A percentile compares a stretch with the other conserved stretches of the same genome.
phyloP scores from a whole-genome alignment of 805 yeast species.

The Cyberlindnera veronae region DNA sequence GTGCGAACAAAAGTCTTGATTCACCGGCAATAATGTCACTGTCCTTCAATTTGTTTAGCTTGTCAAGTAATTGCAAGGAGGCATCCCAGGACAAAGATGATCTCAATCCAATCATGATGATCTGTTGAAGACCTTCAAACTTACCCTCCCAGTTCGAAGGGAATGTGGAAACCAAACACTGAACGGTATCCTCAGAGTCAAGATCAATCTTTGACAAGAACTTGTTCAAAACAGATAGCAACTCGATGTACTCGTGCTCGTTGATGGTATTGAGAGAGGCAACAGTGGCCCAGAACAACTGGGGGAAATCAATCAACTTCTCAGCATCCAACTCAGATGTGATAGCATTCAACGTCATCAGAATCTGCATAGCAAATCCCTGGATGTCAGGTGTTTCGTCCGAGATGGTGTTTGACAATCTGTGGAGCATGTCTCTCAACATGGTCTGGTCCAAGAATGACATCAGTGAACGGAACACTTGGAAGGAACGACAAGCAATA shows the following conservation, averaged over 20 bases:
- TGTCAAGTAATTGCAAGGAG: conserved; percentile 68
- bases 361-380: conserved; percentile 94
- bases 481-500: conserved; percentile 94
- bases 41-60: conserved; percentile 60
- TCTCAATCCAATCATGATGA: conserved; percentile 77
- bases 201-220: conserved; percentile 84
- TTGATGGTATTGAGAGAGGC: conserved; percentile 89
- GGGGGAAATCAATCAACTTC: conserved; percentile 83
- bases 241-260: conserved; percentile 90
- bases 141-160: conserved; percentile 96
- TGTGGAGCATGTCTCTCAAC: conserved; percentile 90
- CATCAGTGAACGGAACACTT: conserved; percentile 81
- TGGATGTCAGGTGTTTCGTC: conserved; percentile 89
- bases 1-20: conserved; percentile 63
- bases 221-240: conserved; percentile 74
- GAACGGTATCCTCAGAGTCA: conserved; percentile 80
- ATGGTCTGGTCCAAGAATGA: conserved; percentile 78
- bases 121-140: conserved; percentile 82
- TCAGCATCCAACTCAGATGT: conserved; percentile 81
- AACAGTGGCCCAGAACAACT: conserved; percentile 90
- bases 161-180: conserved; percentile 77
- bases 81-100: conserved; percentile 79
- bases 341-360: conserved; percentile 92
- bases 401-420: conserved; percentile 88
- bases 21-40: conserved; percentile 76